Conservation (phyloP, 108 stramenopile genomes). For the Parietichytrium sp. region DNA sequence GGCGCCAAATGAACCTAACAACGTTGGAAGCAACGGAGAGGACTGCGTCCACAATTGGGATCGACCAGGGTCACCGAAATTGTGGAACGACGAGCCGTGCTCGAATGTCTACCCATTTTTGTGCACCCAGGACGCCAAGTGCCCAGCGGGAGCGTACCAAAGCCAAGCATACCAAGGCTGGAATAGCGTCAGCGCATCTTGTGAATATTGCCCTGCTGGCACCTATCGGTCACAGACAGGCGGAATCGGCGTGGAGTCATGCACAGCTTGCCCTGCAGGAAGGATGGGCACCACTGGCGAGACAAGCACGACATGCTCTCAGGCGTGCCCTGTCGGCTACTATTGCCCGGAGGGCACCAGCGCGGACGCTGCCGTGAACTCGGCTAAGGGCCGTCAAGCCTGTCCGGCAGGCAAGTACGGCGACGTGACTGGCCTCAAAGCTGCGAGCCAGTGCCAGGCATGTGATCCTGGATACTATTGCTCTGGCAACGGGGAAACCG, state of each 20-base stretch:
- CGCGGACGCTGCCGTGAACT: background rate
- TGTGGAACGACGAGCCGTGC: constrained; percentile 20
- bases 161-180: background rate
- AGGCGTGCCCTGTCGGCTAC: background rate
- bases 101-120: background rate
- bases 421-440: background rate
- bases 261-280: background rate
- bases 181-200: background rate
- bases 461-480: constrained; percentile 9
- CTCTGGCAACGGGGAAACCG: background rate
- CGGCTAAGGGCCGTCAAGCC: background rate
- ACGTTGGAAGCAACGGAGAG: constrained; percentile 17
- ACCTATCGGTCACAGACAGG: background rate
- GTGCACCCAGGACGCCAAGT: background rate
- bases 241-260: background rate
- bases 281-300: background rate
- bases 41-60: constrained; percentile 17
- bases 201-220: background rate
- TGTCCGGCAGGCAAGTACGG: constrained; percentile 16
- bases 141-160: background rate
- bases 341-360: constrained; percentile 1
- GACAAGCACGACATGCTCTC: background rate
- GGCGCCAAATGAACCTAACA: constrained; percentile 9
- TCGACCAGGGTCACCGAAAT: too few species aligned
- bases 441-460: background rate